Percentiles rank a stretch among this genome's conserved stretches.
Conservation (phyloP, 352 stramenopile genomes). For the Phytophthora ramorum region DNA sequence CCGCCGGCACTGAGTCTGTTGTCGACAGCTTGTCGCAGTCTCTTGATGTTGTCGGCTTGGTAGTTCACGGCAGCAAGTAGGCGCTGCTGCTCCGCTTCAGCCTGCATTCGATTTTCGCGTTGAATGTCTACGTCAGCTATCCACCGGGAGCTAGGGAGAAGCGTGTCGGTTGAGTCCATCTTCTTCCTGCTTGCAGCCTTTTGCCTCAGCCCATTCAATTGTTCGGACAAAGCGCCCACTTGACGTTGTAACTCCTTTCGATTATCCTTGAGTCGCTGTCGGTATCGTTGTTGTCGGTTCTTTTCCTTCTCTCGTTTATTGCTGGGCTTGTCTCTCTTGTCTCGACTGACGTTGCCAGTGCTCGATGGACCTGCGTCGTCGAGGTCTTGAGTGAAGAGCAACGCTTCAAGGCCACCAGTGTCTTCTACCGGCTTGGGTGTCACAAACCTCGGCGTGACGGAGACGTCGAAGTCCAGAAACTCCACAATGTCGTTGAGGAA, state of each 20-base stretch:
- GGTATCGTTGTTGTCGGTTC: slow-evolving; percentile 27
- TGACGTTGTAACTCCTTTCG: slow-evolving; percentile 14
- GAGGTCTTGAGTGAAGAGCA: background rate
- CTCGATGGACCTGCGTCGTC: background rate
- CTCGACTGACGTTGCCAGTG: background rate
- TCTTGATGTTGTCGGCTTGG: slow-evolving; percentile 21
- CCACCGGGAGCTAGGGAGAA: slow-evolving; percentile 3
- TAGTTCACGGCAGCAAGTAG: slow-evolving; percentile 11
- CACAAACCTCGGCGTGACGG: slow-evolving; percentile 3
- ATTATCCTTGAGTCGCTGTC: slow-evolving; percentile 15
- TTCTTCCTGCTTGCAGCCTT: background rate
- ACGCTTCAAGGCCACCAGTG: background rate
- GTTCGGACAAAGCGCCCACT: slow-evolving; percentile 16
- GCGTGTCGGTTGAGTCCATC: background rate
- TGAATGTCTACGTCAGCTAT: background rate
- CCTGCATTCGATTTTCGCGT: background rate
- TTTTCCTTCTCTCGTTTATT: slow-evolving; percentile 23
- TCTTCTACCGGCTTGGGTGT: background rate
- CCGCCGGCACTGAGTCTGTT: background rate
- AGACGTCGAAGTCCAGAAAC: background rate
- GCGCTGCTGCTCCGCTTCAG: slow-evolving; percentile 22
- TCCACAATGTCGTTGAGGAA: slow-evolving; percentile 16
- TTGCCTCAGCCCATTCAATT: slow-evolving; percentile 1
- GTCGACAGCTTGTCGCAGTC: background rate
- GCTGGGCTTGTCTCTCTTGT: background rate